phyloP scores from a whole-genome alignment of 768 basidiomycete genomes.

The Russula olivacea region DNA sequence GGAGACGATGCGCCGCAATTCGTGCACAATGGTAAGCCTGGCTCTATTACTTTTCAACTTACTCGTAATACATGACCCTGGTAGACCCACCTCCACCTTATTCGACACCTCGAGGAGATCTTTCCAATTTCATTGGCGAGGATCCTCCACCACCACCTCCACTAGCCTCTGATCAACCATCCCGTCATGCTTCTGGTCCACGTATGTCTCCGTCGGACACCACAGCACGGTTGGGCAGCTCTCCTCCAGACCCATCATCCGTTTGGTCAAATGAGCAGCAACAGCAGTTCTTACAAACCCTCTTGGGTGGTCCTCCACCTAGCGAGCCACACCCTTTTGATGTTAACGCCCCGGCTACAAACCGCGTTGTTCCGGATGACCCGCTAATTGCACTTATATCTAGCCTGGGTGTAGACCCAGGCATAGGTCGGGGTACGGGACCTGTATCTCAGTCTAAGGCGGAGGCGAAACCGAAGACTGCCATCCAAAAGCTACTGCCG shows the following conservation, averaged over 20 bases:
- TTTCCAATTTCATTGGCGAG: conserved; percentile 36
- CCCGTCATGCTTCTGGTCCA: conserved; percentile 29
- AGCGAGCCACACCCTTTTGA: conserved; percentile 8
- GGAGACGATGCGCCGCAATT: conserved; percentile 60
- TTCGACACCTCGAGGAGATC: conserved; percentile 29
- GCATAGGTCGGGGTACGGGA: conserved; percentile 1
- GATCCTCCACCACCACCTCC: conserved; percentile 33
- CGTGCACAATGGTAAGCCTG: conserved; percentile 43
- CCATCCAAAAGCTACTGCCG: conserved; percentile 56
- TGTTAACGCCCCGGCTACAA: neutral
- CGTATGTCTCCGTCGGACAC: conserved; percentile 26
- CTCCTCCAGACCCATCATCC: conserved; percentile 47
- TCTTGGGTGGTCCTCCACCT: conserved; percentile 37
- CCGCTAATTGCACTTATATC: conserved; percentile 34
- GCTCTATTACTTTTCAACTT: neutral
- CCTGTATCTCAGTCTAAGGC: conserved; percentile 5
- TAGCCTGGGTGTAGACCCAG: conserved; percentile 26
- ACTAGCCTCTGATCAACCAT: conserved; percentile 26
- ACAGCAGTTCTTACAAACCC: conserved; percentile 58
- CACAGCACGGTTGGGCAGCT: conserved; percentile 23
- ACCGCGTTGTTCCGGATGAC: conserved; percentile 24
- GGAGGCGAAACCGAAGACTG: conserved; percentile 34
- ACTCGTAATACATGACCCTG: neutral
- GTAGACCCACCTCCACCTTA: conserved; percentile 40
- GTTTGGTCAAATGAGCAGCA: conserved; percentile 68